Conservation (phyloP, 1,284 basidiomycete genomes). For the Ceratobasidium sp. region DNA sequence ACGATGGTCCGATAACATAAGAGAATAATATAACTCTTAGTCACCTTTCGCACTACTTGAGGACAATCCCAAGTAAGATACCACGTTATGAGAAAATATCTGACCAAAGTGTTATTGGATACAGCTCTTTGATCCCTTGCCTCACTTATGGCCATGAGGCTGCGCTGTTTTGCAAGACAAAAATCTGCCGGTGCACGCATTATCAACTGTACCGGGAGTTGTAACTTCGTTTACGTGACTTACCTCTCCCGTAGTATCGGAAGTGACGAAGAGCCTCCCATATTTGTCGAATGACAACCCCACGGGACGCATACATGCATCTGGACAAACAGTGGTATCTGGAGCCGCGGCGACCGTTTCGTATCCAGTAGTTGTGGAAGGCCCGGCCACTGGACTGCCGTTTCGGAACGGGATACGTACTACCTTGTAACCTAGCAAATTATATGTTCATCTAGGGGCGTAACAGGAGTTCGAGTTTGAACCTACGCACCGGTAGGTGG, state of each 20-base stretch:
- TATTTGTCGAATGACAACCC: conserved; percentile 28
- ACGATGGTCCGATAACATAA: no score
- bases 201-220: not conserved
- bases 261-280: conserved; percentile 33
- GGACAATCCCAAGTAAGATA: no score
- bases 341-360: conserved; percentile 14
- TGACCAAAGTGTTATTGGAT: no score
- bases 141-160: no score
- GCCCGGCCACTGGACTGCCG: not conserved
- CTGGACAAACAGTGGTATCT: conserved; percentile 23
- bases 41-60: no score
- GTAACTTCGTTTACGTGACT: no score
- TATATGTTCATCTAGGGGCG: no score
- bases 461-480: not conserved
- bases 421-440: conserved; percentile 10
- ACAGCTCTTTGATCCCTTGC: no score
- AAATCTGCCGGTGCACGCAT: not conserved
- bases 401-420: conserved; percentile 7
- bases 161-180: not conserved
- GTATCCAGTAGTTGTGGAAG: conserved; percentile 25
- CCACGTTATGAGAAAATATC: no score
- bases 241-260: conserved; percentile 42
- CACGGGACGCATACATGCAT: conserved; percentile 38
- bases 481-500: conserved; percentile 30
- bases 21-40: no score